These are phyloP conservation scores for Cytospora schulzeri DNA, from an alignment of 2,329 filamentous ascomycete genomes.

Conservation along the genomic window DNA sequence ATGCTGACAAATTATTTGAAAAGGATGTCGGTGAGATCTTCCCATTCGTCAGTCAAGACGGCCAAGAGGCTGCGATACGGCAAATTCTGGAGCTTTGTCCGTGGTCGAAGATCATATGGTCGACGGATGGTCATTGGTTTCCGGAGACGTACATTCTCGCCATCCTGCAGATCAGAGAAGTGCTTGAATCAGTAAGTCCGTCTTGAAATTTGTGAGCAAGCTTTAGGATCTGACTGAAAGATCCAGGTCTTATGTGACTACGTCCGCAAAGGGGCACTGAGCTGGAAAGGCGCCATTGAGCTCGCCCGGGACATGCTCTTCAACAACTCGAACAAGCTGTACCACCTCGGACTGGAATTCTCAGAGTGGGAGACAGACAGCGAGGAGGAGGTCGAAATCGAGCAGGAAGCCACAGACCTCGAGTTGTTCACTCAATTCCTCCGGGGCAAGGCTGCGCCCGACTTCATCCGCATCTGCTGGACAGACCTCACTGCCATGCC, in stretches of 20 bases:
- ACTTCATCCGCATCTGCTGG: constrained; percentile 76
- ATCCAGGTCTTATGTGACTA: constrained; percentile 65
- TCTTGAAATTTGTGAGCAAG: not conserved
- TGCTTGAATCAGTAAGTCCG: constrained; percentile 61
- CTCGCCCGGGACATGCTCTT: constrained; percentile 72
- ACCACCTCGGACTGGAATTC: constrained; percentile 59
- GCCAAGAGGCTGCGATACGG: constrained; percentile 70
- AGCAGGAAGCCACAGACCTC: constrained; percentile 36
- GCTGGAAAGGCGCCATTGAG: constrained; percentile 61
- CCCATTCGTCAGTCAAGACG: constrained; percentile 74
- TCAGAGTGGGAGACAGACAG: constrained; percentile 35
- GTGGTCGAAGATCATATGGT: constrained; percentile 75
- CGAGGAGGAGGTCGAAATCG: constrained; percentile 19
- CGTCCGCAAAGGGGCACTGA: constrained; percentile 64
- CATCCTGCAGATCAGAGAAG: constrained; percentile 71
- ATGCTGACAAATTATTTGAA: not conserved
- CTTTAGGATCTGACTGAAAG: constrained; percentile 19
- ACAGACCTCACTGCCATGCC: constrained; percentile 74
- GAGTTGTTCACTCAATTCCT: constrained; percentile 47
- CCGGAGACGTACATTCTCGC: constrained; percentile 78
- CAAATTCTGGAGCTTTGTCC: constrained; percentile 77
- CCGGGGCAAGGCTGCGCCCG: constrained; percentile 50
- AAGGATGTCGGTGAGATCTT: constrained; percentile 82
- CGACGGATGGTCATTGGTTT: constrained; percentile 78
- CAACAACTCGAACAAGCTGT: constrained; percentile 75